Evolutionary conservation across 1,284 basidiomycete species (phyloP).

Genomic region (Meira nashicola): DNA sequence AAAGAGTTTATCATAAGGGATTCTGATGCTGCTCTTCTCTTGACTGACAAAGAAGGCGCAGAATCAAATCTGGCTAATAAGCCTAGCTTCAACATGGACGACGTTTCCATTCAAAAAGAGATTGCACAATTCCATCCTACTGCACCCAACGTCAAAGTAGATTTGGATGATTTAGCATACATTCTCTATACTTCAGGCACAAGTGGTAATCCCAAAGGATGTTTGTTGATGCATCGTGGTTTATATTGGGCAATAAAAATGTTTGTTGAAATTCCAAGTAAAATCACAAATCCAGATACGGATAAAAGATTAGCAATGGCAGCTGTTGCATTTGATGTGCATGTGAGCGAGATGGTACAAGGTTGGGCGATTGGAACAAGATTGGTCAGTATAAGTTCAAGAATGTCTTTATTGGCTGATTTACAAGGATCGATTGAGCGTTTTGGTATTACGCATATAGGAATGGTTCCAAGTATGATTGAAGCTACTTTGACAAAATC

Average conservation of each 20-base stretch:
- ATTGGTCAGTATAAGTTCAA: slow-evolving; percentile 42
- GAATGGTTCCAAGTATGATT: slow-evolving; percentile 45
- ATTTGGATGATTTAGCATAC: slow-evolving; percentile 18
- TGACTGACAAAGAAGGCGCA: slow-evolving; percentile 13
- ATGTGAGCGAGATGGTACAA: slow-evolving; percentile 50
- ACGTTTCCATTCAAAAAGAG: not conserved
- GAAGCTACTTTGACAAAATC: slow-evolving; percentile 8
- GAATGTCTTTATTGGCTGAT: slow-evolving; percentile 36
- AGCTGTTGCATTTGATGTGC: slow-evolving; percentile 45
- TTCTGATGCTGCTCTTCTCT: slow-evolving; percentile 26
- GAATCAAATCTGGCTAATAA: not conserved
- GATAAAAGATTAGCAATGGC: not conserved
- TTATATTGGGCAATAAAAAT: slow-evolving; percentile 6
- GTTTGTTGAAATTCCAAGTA: not conserved
- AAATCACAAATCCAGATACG: not conserved
- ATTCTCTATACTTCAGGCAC: slow-evolving; percentile 49
- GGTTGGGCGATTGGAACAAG: slow-evolving; percentile 39
- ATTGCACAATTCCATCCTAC: not conserved
- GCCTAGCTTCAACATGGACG: not conserved
- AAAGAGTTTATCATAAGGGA: slow-evolving; percentile 41
- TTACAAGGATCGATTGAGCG: slow-evolving; percentile 33
- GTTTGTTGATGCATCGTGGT: slow-evolving; percentile 18
- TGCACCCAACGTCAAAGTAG: not conserved
- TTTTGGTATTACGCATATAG: slow-evolving; percentile 43
- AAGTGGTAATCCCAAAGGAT: slow-evolving; percentile 49